These are phyloP conservation scores for Prunus padus DNA, from an alignment of 306 rosid species.

Conservation along the genomic window DNA sequence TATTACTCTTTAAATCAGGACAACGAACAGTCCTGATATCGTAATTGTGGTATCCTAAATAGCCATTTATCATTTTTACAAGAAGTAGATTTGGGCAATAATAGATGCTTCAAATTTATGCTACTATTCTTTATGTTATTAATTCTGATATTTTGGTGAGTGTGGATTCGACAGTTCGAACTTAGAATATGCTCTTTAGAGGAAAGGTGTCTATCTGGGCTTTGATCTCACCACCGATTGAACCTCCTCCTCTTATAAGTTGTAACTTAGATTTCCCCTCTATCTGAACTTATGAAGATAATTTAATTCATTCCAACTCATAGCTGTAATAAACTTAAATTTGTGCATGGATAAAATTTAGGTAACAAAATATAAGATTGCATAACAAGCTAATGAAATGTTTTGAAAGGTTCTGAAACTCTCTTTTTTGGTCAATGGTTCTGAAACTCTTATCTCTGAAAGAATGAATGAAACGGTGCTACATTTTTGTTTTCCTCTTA, in stretches of 20 bases:
- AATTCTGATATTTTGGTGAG: background rate
- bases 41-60: too few relatives aligned
- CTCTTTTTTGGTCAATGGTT: too few relatives aligned
- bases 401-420: background rate
- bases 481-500: background rate
- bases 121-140: background rate
- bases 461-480: conserved; percentile 12
- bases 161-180: background rate
- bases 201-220: background rate
- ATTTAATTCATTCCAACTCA: background rate
- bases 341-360: background rate
- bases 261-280: background rate
- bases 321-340: background rate
- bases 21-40: background rate
- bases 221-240: background rate
- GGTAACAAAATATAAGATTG: background rate
- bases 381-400: background rate
- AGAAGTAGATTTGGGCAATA: background rate
- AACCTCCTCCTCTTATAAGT: conserved; percentile 1
- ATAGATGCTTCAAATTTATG: too few relatives aligned
- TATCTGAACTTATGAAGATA: background rate
- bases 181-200: background rate
- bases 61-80: background rate
- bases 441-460: conserved; percentile 6
- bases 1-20: background rate